Evolutionary conservation across 163 green algal species (phyloP).

Genomic region (Scenedesmus sp.): DNA sequence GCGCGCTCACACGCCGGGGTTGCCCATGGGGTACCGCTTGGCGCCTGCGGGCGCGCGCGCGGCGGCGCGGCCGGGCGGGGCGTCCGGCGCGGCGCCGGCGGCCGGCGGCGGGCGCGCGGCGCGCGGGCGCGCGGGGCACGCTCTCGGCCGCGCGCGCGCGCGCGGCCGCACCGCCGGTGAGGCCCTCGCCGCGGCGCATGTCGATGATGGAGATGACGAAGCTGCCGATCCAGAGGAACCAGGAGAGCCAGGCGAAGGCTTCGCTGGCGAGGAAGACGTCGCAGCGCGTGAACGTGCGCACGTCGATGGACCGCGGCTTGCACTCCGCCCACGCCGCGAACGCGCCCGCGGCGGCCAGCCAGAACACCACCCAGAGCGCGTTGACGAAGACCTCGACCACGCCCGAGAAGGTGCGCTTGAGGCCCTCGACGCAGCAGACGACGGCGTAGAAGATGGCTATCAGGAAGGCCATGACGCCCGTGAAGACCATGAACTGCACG

Average conservation of each 20-base stretch:
- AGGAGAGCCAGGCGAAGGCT: conserved; percentile 48
- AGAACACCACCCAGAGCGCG: conserved; percentile 48
- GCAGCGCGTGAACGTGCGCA: not conserved
- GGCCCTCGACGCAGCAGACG: conserved; percentile 40
- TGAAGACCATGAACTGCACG: conserved; percentile 49
- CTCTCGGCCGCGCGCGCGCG: too few species aligned
- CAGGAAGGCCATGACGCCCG: conserved; percentile 39
- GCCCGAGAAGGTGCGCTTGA: conserved; percentile 43
- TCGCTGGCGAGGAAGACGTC: conserved; percentile 27
- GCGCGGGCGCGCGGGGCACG: too few species aligned
- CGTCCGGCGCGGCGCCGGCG: too few species aligned
- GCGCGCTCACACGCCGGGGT: not conserved
- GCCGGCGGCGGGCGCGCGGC: too few species aligned
- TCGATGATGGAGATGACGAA: conserved; percentile 32
- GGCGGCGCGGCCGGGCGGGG: too few species aligned
- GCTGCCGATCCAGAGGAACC: conserved; percentile 43
- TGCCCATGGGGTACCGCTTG: conserved; percentile 26
- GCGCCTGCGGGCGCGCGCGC: conserved; percentile 12
- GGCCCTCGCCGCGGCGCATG: conserved; percentile 36
- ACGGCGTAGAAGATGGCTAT: conserved; percentile 32
- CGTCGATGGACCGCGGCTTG: conserved; percentile 6
- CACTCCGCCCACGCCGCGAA: conserved; percentile 31
- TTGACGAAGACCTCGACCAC: conserved; percentile 35
- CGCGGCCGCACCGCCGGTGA: conserved; percentile 10
- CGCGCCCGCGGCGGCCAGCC: conserved; percentile 27